Evolutionary conservation across 2,329 filamentous ascomycete genomes (phyloP).

Genomic region (Hypoxylon sp.): DNA sequence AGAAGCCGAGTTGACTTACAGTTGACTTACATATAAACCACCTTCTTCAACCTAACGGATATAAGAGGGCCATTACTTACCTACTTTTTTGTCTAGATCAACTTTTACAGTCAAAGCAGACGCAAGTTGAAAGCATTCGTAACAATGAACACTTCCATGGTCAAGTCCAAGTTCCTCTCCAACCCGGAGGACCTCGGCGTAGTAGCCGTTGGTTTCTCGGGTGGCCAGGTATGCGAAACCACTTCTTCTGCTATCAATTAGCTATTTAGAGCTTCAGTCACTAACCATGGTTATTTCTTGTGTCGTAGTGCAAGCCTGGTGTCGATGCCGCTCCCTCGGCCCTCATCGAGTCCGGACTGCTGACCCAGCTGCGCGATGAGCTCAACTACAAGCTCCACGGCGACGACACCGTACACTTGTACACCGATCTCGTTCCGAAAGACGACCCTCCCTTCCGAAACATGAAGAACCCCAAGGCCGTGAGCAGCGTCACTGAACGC

Average conservation of each 20-base stretch:
- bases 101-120: too few relatives aligned
- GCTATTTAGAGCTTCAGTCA: neutral
- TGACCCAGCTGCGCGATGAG: conserved; percentile 82
- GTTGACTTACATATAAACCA: too few relatives aligned
- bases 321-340: conserved; percentile 91
- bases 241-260: conserved; percentile 2
- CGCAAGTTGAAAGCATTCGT: too few relatives aligned
- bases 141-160: conserved; percentile 61
- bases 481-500: conserved; percentile 82
- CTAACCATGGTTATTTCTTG: conserved; percentile 30
- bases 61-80: too few relatives aligned
- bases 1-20: too few relatives aligned
- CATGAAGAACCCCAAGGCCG: conserved; percentile 93
- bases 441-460: conserved; percentile 81
- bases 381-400: conserved; percentile 89
- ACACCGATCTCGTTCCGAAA: conserved; percentile 75
- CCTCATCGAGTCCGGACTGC: conserved; percentile 86
- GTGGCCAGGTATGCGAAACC: conserved; percentile 77
- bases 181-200: conserved; percentile 84
- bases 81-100: too few relatives aligned
- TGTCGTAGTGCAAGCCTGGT: conserved; percentile 76
- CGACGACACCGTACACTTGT: conserved; percentile 83
- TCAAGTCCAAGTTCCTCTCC: conserved; percentile 78
- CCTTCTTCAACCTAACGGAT: too few relatives aligned
- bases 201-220: conserved; percentile 94